These are phyloP conservation scores for Fragilariopsis cylindrus DNA, from an alignment of 108 stramenopile genomes.

Conservation along the genomic window DNA sequence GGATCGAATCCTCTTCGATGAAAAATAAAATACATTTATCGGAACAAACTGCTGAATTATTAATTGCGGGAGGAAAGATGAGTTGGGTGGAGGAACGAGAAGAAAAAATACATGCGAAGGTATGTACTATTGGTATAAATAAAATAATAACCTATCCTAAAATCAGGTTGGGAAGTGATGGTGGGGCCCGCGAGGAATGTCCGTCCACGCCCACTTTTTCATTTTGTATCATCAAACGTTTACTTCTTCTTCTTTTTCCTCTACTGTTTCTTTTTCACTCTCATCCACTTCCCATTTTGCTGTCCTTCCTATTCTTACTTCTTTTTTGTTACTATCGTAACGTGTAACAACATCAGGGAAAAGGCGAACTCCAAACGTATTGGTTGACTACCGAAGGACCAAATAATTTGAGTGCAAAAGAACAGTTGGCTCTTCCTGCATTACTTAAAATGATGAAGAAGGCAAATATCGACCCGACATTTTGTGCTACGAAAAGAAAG, in stretches of 20 bases:
- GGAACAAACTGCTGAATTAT: slow-evolving; percentile 41
- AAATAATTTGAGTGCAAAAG: slow-evolving; percentile 8
- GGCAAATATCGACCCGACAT: slow-evolving; percentile 18
- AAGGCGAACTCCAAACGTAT: slow-evolving; percentile 33
- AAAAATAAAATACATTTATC: slow-evolving; percentile 58
- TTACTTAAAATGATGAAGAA: slow-evolving; percentile 6
- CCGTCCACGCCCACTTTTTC: no score
- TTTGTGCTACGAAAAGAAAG: neutral
- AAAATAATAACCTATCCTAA: neutral
- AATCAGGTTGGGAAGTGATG: no score
- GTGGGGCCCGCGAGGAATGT: no score
- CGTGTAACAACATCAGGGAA: slow-evolving; percentile 9
- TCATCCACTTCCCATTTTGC: no score
- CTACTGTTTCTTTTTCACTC: neutral
- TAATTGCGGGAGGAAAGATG: slow-evolving; percentile 29
- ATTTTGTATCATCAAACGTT: neutral
- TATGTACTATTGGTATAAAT: neutral
- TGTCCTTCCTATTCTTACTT: no score
- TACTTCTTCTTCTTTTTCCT: neutral
- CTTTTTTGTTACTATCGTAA: neutral
- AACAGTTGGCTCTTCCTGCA: slow-evolving; percentile 8
- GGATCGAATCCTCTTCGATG: slow-evolving; percentile 60
- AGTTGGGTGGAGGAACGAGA: slow-evolving; percentile 27
- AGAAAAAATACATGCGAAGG: slow-evolving; percentile 20
- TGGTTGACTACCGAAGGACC: slow-evolving; percentile 28